Conservation (phyloP, 805 yeast species). For the Ogataea paradorogensis region DNA sequence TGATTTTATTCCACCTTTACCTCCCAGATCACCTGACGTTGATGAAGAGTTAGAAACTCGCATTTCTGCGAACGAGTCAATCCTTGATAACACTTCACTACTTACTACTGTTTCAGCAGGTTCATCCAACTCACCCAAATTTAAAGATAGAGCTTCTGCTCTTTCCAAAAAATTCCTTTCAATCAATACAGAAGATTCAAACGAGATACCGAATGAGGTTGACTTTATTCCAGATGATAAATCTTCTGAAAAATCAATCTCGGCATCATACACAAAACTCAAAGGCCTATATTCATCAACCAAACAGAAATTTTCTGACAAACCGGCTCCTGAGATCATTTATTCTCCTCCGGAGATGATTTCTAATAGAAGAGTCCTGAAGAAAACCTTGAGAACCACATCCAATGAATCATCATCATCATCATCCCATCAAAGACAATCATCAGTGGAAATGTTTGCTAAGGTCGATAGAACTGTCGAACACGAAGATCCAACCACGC, state of each 20-base stretch:
- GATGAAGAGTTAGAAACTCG: not conserved
- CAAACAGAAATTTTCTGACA: slow-evolving; percentile 27
- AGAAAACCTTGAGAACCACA: slow-evolving; percentile 1
- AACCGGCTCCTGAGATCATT: not conserved
- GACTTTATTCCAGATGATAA: not conserved
- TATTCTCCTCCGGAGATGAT: slow-evolving; percentile 64
- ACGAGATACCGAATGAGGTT: not conserved
- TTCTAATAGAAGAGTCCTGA: slow-evolving; percentile 43
- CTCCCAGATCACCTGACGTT: not conserved
- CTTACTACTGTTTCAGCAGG: slow-evolving; percentile 5
- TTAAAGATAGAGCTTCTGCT: slow-evolving; percentile 14
- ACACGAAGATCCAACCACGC: slow-evolving; percentile 6
- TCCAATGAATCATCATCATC: not conserved
- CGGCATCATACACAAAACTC: slow-evolving; percentile 52
- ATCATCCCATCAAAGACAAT: not conserved
- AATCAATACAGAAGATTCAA: not conserved
- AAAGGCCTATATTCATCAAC: slow-evolving; percentile 69
- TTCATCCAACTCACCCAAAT: slow-evolving; percentile 8
- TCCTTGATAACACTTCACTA: slow-evolving; percentile 1
- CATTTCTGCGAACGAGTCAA: not conserved
- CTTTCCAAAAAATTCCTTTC: slow-evolving; percentile 11
- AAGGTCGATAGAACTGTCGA: not conserved
- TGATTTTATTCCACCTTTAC: slow-evolving; percentile 1
- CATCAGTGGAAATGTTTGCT: not conserved
- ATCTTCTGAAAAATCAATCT: slow-evolving; percentile 24